Percentiles rank a stretch among this genome's conserved stretches.
Evolutionary conservation across 1,284 basidiomycete genomes (phyloP).

Genomic region (Cryptococcus jaspeensis): DNA sequence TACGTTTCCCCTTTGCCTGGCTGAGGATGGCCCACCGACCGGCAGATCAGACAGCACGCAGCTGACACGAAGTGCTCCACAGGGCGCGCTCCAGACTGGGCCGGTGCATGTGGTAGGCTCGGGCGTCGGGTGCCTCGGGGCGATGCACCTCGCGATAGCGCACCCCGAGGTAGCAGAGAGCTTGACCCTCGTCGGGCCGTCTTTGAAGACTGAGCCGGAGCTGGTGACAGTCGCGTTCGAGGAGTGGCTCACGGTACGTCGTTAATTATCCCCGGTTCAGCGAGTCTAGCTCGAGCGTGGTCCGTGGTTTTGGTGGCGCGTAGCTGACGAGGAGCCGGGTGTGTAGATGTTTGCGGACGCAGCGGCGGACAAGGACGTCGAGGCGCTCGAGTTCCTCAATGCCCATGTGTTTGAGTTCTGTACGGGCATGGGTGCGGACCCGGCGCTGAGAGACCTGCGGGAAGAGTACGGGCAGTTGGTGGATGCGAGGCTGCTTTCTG

Average conservation of each 20-base stretch:
- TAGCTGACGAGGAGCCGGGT: not conserved
- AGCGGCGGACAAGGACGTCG: conserved; percentile 11
- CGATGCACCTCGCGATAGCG: conserved; percentile 13
- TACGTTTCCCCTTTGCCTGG: not conserved
- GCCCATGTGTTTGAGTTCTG: conserved; percentile 22
- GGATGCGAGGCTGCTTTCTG: conserved; percentile 8
- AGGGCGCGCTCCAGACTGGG: conserved; percentile 6
- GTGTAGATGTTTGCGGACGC: conserved; percentile 20
- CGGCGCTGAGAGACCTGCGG: conserved; percentile 19
- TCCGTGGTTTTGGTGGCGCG: no score
- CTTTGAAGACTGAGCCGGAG: conserved; percentile 14
- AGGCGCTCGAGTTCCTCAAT: conserved; percentile 24
- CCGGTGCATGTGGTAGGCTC: conserved; percentile 25
- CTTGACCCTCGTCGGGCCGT: conserved; percentile 16
- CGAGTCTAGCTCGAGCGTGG: not conserved
- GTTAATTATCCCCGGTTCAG: not conserved
- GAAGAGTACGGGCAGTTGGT: conserved; percentile 20
- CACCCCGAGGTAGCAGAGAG: conserved; percentile 14
- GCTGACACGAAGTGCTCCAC: no score
- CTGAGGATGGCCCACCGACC: not conserved
- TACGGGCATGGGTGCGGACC: conserved; percentile 6
- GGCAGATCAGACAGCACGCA: not conserved
- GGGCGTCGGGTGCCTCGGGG: conserved; percentile 16
- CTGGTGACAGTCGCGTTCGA: conserved; percentile 13
- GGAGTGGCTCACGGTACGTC: conserved; percentile 26